Conservation (phyloP, 108 stramenopile genomes). For the Schizochytrium sp. region DNA sequence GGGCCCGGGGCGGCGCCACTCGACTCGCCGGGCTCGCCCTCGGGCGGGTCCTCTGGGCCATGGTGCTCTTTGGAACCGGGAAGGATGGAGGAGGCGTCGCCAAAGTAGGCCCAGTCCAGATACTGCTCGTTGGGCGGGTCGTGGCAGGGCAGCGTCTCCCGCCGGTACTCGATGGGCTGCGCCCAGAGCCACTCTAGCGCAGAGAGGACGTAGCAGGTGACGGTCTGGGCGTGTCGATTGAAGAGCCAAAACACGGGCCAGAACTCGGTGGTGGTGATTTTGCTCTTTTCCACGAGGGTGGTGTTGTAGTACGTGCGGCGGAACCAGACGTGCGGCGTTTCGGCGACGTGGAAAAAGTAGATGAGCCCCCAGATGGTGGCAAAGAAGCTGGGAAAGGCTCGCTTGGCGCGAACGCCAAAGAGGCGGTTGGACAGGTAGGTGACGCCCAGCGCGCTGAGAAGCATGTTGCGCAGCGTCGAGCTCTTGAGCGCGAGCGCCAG, state of each 20-base stretch:
- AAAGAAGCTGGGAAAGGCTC: not conserved
- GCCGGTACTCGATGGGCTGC: not conserved
- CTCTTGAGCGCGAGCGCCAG: not conserved
- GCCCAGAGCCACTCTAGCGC: constrained; percentile 17
- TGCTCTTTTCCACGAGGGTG: not conserved
- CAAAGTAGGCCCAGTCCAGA: constrained; percentile 1
- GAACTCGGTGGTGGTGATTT: constrained; percentile 1
- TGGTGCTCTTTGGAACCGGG: not conserved
- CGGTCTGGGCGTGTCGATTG: constrained; percentile 19
- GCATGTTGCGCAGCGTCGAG: not conserved
- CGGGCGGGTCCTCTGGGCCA: not conserved
- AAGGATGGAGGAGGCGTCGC: not conserved
- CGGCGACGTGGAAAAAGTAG: not conserved
- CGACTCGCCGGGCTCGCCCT: not conserved
- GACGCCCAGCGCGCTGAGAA: not conserved
- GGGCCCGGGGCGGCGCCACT: not conserved
- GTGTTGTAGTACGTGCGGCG: constrained; percentile 18
- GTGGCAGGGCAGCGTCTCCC: constrained; percentile 23
- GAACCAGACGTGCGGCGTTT: not conserved
- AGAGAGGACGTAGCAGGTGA: constrained; percentile 19
- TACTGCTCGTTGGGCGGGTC: constrained; percentile 13
- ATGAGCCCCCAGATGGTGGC: not conserved
- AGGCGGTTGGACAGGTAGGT: not conserved
- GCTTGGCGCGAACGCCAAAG: not conserved
- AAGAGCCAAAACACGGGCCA: constrained; percentile 28